These are phyloP conservation scores for Fusarium brevicatenulatum DNA, from an alignment of 2,329 filamentous ascomycete genomes.

Conservation along the genomic window DNA sequence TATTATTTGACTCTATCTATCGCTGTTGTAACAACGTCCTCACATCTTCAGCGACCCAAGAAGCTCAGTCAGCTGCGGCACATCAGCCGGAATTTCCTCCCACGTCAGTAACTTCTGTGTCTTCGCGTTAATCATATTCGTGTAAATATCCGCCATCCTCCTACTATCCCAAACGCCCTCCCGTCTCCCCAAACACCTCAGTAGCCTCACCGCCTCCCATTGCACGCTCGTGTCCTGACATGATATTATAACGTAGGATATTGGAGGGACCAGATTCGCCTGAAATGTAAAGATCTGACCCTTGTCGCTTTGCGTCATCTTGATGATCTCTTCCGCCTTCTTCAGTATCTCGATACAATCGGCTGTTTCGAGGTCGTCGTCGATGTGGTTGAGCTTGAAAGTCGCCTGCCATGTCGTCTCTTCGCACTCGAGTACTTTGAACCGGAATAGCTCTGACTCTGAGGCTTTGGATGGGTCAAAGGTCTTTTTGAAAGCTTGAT, in stretches of 20 bases:
- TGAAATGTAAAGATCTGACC: slow-evolving; percentile 11
- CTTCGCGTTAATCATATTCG: slow-evolving; percentile 11
- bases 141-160: slow-evolving; percentile 14
- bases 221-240: slow-evolving; percentile 10
- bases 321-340: neutral
- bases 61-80: slow-evolving; percentile 4
- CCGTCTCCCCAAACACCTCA: neutral
- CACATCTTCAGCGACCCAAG: neutral
- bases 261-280: slow-evolving; percentile 5
- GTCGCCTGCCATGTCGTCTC: slow-evolving; percentile 2
- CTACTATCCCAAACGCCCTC: slow-evolving; percentile 29
- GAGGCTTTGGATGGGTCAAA: slow-evolving; percentile 2
- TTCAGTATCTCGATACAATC: slow-evolving; percentile 6
- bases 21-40: neutral
- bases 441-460: neutral
- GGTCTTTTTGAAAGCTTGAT: neutral
- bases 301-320: neutral
- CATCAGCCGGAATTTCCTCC: slow-evolving; percentile 9
- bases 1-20: neutral
- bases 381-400: neutral
- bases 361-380: neutral
- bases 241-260: slow-evolving; percentile 16
- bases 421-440: slow-evolving; percentile 11
- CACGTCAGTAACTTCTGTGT: neutral
- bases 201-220: slow-evolving; percentile 8